Conservation (phyloP, 176 grass and related monocot species). For the Stipa capillata region DNA sequence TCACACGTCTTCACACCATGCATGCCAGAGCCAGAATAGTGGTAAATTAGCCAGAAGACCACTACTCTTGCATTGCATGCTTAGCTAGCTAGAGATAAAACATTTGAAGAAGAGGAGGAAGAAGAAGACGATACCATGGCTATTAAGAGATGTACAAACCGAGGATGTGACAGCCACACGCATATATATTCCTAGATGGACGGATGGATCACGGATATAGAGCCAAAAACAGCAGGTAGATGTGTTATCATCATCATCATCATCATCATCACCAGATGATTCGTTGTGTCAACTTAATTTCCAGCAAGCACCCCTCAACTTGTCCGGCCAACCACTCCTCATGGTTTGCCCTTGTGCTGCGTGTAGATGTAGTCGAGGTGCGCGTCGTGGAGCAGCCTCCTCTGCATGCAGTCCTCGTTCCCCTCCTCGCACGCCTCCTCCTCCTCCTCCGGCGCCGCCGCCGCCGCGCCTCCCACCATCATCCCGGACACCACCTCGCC, state of each 20-base stretch:
- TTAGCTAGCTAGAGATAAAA: neutral
- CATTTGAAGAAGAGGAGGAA: neutral
- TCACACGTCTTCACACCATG: neutral
- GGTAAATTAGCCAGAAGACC: too few species aligned
- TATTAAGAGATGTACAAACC: neutral
- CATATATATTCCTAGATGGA: neutral
- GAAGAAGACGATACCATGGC: neutral
- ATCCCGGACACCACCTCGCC: neutral
- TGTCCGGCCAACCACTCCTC: too few species aligned
- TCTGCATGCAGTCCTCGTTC: slow-evolving; percentile 44
- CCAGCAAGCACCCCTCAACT: neutral
- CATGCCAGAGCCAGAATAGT: too few species aligned
- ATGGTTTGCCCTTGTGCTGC: slow-evolving; percentile 50
- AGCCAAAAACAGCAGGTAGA: neutral
- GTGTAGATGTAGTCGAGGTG: slow-evolving; percentile 83
- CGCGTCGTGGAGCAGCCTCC: slow-evolving; percentile 48
- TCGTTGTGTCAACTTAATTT: neutral
- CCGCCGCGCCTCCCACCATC: neutral
- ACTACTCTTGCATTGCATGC: neutral
- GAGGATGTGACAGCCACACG: neutral
- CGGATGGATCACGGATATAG: neutral
- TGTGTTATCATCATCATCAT: neutral
- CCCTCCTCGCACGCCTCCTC: slow-evolving; percentile 15
- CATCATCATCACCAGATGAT: neutral
- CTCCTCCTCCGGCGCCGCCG: neutral